phyloP scores from a whole-genome alignment of 305 asterid genomes.

The Fraxinus latifolia region DNA sequence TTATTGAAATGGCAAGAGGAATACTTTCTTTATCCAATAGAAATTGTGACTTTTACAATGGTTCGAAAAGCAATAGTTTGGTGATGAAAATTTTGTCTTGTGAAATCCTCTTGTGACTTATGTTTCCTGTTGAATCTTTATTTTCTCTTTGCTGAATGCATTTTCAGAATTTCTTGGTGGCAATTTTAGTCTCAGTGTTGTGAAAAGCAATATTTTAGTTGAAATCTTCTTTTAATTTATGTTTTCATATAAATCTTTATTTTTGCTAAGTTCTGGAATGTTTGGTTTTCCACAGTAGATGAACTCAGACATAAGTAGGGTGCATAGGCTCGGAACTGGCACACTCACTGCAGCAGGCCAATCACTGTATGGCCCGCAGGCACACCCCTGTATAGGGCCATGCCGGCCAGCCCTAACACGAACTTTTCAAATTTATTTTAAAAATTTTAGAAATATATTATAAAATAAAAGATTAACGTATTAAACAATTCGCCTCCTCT shows the following conservation, averaged over 20 bases:
- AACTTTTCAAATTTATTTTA: neutral
- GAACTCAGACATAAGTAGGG: neutral
- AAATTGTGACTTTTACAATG: neutral
- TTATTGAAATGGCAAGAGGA: neutral
- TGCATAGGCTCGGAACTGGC: neutral
- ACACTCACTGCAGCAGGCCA: neutral
- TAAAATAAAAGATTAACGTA: neutral
- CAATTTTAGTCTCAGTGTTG: neutral
- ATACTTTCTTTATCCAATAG: neutral
- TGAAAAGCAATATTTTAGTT: neutral
- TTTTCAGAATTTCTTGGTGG: neutral
- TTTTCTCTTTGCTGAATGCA: neutral
- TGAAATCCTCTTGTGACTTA: neutral
- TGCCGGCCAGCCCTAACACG: neutral
- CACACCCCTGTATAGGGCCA: neutral
- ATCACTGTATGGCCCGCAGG: neutral
- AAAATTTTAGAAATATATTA: neutral
- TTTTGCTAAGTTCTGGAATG: neutral
- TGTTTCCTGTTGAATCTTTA: neutral
- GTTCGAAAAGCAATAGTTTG: neutral
- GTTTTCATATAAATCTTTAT: neutral
- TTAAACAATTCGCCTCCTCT: neutral
- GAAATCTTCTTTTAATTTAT: neutral
- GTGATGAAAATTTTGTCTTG: neutral
- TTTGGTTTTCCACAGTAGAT: neutral